These are phyloP conservation scores for Euclidium syriacum DNA, from an alignment of 345 rosid species.

Conservation along the genomic window DNA sequence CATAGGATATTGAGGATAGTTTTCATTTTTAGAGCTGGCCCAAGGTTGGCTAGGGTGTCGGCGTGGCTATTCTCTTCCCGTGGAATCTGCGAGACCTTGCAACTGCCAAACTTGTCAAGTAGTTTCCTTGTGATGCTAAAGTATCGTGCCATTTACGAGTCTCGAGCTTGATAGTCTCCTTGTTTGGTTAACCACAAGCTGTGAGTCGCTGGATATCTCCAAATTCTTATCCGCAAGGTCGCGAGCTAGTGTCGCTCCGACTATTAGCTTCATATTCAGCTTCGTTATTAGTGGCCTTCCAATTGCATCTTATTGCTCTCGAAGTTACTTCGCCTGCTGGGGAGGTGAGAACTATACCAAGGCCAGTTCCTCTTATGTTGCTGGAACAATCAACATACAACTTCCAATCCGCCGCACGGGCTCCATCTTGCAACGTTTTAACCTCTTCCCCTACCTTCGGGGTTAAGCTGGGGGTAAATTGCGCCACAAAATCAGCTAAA, in stretches of 20 bases:
- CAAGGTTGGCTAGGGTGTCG: not conserved
- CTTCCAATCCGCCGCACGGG: not conserved
- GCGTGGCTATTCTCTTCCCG: not conserved
- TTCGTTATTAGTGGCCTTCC: not conserved
- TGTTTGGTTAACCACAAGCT: not conserved
- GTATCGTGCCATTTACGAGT: not conserved
- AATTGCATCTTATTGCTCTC: not conserved
- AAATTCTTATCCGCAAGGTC: not conserved
- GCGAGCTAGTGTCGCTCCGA: not conserved
- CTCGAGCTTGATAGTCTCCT: not conserved
- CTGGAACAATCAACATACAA: not conserved
- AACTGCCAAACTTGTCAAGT: not conserved
- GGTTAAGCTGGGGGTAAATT: not conserved
- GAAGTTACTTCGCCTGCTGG: not conserved
- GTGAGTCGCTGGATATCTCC: not conserved
- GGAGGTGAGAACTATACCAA: not conserved
- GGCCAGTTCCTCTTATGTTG: not conserved
- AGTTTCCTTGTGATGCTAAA: not conserved
- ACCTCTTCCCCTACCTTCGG: not conserved
- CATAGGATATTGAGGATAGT: too few species aligned
- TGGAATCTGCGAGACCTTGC: not conserved
- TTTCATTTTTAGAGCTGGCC: too few species aligned
- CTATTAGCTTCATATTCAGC: not conserved
- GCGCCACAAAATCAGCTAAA: not conserved
- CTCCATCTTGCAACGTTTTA: not conserved